Evolutionary conservation across 2,329 filamentous ascomycete species (phyloP).

Genomic region (Colletotrichum phormii): DNA sequence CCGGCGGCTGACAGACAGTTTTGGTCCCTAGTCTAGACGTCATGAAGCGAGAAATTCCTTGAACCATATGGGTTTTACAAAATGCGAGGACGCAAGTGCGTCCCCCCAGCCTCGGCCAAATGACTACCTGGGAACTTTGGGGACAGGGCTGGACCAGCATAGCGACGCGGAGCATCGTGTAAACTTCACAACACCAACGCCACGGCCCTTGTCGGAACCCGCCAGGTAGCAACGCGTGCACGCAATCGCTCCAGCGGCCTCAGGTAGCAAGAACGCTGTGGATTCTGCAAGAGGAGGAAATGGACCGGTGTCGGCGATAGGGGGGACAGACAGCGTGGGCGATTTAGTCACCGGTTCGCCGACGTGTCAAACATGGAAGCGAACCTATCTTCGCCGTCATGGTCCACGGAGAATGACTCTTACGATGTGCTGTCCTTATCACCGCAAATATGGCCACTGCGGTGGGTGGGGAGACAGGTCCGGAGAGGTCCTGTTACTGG

Average conservation of each 20-base stretch:
- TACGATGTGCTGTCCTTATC: background rate
- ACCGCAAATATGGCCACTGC: background rate
- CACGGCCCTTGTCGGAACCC: background rate
- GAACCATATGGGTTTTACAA: background rate
- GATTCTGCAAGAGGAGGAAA: background rate
- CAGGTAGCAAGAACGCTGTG: background rate
- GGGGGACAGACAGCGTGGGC: background rate
- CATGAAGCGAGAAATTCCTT: background rate
- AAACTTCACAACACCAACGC: background rate
- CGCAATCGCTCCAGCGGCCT: background rate
- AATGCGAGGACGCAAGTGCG: background rate
- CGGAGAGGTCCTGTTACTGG: background rate
- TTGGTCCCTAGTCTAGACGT: background rate
- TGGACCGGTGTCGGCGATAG: background rate
- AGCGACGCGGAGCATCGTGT: background rate
- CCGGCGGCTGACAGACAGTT: background rate
- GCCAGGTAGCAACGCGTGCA: conserved; percentile 2
- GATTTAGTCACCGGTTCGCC: background rate
- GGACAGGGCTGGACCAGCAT: background rate
- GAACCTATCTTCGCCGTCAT: background rate
- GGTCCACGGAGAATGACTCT: background rate
- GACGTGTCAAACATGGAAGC: background rate
- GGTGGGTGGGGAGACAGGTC: background rate
- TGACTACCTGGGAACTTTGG: background rate
- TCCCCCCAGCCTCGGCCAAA: background rate